Evolutionary conservation across 768 basidiomycete species (phyloP), one percentile per base, ranked within the genome.

Genomic region (Boletales sp.): DNA sequence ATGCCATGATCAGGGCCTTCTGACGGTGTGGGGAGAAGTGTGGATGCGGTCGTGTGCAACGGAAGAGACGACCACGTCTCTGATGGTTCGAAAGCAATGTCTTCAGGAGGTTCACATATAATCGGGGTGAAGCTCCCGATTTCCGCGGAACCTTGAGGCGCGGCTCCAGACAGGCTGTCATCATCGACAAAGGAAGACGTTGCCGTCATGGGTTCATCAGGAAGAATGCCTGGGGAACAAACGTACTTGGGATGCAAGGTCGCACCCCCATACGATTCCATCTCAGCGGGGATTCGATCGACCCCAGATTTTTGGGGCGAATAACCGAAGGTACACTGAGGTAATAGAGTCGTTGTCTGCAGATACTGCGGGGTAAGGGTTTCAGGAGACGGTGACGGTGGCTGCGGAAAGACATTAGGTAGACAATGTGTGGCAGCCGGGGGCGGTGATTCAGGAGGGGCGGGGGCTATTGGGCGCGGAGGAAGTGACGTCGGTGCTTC

Each of bases 81-180:
- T 31, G 51, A 51, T 50, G 54, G 59, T 9, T 54, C 63, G 40
- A 51, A 51, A 41, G 44, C 43, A 40, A 65, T 56, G 45, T 67
- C 62, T 41, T 65, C 65, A 43, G 65, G 64, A 49, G 64, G 58
- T 47, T 65, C 63, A 49, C 65, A 65, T 49, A 65, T 57, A 37
- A 65, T 45, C 36, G 60, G 61, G 25, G 46, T 55, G 54, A 62
- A 67, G 13, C 28, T 54, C 18, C 65, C 56, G 62, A 52, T 50
- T 60, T 55, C 60, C 62, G 57, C 57, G 60, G 64, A 37, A 36
- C 51, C 51, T 46, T 47, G 54, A 51, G 51, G 48, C 13, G 47
- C 33, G n/a, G 42, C 42, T 46, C 44, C 51, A 55, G 54, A 48
- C 48, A 32, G 25, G 15, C 36, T 17, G 43, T 51, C 55, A 45